These are phyloP conservation scores for Cyberlindnera lachancei DNA, from an alignment of 805 yeast genomes.

Conservation along the genomic window DNA sequence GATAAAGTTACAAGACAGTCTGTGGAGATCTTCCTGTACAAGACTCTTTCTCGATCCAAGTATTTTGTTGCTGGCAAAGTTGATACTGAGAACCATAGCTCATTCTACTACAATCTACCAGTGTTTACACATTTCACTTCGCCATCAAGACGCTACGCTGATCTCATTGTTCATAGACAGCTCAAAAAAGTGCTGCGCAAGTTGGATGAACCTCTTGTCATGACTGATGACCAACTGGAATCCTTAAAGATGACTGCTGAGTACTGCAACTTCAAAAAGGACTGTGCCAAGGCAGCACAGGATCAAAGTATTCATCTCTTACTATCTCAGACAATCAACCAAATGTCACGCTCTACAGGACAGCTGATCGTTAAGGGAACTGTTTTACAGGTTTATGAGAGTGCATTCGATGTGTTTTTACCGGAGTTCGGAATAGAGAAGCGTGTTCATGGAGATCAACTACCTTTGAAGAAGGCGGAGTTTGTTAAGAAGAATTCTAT, in stretches of 20 bases:
- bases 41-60: constrained; percentile 79
- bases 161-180: constrained; percentile 88
- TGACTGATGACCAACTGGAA: constrained; percentile 45
- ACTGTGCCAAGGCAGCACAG: constrained; percentile 88
- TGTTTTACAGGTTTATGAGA: constrained; percentile 88
- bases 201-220: background rate
- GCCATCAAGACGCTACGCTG: constrained; percentile 89
- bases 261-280: constrained; percentile 92
- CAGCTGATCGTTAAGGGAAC: constrained; percentile 80
- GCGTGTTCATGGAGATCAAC: constrained; percentile 94
- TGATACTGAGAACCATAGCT: constrained; percentile 70
- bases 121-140: constrained; percentile 90
- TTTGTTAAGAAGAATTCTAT: constrained; percentile 62
- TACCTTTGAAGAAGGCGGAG: constrained; percentile 89
- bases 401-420: constrained; percentile 86
- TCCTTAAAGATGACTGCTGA: constrained; percentile 77
- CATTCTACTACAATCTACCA: constrained; percentile 76
- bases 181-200: constrained; percentile 51
- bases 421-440: constrained; percentile 95
- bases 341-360: constrained; percentile 63
- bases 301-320: constrained; percentile 89
- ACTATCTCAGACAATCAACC: constrained; percentile 76
- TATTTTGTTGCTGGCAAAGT: constrained; percentile 85
- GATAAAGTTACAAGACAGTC: constrained; percentile 61
- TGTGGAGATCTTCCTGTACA: constrained; percentile 70